phyloP scores from a whole-genome alignment of 1,284 basidiomycete species.

The Naganishia sp. region DNA sequence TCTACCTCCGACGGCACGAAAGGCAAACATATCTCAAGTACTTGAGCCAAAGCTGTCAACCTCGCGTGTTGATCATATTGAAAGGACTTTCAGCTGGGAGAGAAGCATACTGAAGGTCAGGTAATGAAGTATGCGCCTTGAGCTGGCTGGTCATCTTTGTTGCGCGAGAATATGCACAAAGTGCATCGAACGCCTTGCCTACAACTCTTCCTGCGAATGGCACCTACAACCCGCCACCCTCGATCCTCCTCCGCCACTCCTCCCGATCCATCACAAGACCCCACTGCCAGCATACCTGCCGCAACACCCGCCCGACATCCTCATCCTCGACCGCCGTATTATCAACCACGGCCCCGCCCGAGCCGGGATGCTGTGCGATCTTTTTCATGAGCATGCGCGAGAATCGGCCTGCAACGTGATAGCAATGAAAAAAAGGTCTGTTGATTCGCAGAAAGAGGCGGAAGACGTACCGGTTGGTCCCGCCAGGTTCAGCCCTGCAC shows the following conservation, averaged over 20 bases:
- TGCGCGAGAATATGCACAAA: neutral
- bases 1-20: no score
- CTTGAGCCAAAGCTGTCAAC: no score
- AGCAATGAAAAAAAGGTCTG: neutral
- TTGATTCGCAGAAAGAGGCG: neutral
- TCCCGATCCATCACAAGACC: slow-evolving; percentile 43
- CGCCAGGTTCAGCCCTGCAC: slow-evolving; percentile 54
- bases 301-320: slow-evolving; percentile 44
- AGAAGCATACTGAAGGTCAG: no score
- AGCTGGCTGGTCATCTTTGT: neutral
- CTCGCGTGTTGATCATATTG: no score
- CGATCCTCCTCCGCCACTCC: slow-evolving; percentile 39
- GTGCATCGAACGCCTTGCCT: neutral
- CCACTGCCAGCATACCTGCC: slow-evolving; percentile 52
- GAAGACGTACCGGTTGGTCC: slow-evolving; percentile 47
- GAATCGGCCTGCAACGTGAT: slow-evolving; percentile 45
- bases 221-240: slow-evolving; percentile 13
- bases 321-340: slow-evolving; percentile 39
- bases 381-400: slow-evolving; percentile 54
- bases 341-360: slow-evolving; percentile 41
- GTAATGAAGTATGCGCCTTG: no score
- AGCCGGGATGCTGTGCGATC: slow-evolving; percentile 41
- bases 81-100: no score
- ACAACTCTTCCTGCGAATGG: neutral
- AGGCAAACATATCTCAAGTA: no score